Conservation (phyloP, 1,139 yeast genomes). For the Geotrichum histeridarum region DNA sequence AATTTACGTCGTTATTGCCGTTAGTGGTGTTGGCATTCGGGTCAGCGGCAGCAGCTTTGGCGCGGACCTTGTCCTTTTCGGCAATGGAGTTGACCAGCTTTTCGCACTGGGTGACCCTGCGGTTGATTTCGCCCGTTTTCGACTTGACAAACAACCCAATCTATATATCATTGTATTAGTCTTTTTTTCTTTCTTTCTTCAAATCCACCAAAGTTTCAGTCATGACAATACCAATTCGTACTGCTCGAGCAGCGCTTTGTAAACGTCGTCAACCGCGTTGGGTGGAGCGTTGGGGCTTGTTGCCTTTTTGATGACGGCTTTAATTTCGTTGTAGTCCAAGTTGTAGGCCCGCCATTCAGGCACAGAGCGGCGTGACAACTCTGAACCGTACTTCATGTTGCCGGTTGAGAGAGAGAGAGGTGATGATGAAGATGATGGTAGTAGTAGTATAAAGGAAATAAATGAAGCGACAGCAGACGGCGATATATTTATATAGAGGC, state of each 20-base stretch:
- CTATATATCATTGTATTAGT: conserved; percentile 9
- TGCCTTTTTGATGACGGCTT: conserved; percentile 51
- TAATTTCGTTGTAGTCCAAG: conserved; percentile 74
- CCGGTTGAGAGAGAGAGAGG: neutral
- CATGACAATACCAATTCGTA: conserved; percentile 42
- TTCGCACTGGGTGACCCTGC: conserved; percentile 41
- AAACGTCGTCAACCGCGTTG: conserved; percentile 23
- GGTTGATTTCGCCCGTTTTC: conserved; percentile 57
- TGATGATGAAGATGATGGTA: neutral
- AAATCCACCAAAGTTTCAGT: neutral
- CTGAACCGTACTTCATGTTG: conserved; percentile 79
- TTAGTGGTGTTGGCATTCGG: neutral
- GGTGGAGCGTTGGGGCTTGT: conserved; percentile 37
- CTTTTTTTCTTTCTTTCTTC: neutral
- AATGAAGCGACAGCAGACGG: neutral
- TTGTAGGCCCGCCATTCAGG: conserved; percentile 86
- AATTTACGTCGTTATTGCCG: too few relatives aligned
- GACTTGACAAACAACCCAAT: conserved; percentile 55
- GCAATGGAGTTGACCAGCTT: conserved; percentile 37
- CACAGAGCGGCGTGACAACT: conserved; percentile 65
- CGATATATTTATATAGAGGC: neutral
- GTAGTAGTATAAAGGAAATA: neutral
- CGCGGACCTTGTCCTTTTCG: conserved; percentile 20
- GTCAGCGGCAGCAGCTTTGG: neutral
- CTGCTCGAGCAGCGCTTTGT: conserved; percentile 44